phyloP scores from a whole-genome alignment of 2,329 filamentous ascomycete genomes.

The Neurospora sp. region DNA sequence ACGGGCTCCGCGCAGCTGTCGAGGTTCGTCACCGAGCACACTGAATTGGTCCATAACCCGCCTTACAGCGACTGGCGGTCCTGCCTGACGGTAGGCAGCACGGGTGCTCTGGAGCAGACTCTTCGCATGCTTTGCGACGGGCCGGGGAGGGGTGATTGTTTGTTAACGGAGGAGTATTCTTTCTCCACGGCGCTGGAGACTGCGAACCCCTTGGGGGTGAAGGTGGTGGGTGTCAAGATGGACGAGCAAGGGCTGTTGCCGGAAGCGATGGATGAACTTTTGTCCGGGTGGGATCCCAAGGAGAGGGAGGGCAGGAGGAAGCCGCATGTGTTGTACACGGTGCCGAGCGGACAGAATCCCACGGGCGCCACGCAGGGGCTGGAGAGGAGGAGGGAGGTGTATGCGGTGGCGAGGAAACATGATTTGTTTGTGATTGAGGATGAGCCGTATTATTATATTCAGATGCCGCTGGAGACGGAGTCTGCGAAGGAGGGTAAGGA shows the following conservation, averaged over 20 bases:
- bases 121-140: slow-evolving; percentile 67
- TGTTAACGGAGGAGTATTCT: slow-evolving; percentile 85
- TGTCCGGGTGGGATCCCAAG: slow-evolving; percentile 38
- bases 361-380: slow-evolving; percentile 72
- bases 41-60: slow-evolving; percentile 77
- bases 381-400: slow-evolving; percentile 60
- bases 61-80: slow-evolving; percentile 88
- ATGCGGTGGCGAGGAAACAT: slow-evolving; percentile 70
- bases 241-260: slow-evolving; percentile 46
- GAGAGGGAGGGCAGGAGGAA: slow-evolving; percentile 33
- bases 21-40: slow-evolving; percentile 89
- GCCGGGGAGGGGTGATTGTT: slow-evolving; percentile 57
- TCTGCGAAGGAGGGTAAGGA: slow-evolving; percentile 28
- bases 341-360: slow-evolving; percentile 77
- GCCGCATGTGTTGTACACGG: slow-evolving; percentile 48
- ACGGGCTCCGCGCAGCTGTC: slow-evolving; percentile 78
- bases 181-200: slow-evolving; percentile 65
- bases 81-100: slow-evolving; percentile 75
- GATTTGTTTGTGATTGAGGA: slow-evolving; percentile 84
- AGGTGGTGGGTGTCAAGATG: slow-evolving; percentile 38
- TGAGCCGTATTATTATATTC: slow-evolving; percentile 90
- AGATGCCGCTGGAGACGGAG: slow-evolving; percentile 64
- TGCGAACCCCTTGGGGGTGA: slow-evolving; percentile 41
- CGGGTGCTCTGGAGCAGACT: slow-evolving; percentile 73
- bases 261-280: slow-evolving; percentile 38